Evolutionary conservation across 2,329 filamentous ascomycete genomes (phyloP).

Genomic region (Seiridium cupressi): DNA sequence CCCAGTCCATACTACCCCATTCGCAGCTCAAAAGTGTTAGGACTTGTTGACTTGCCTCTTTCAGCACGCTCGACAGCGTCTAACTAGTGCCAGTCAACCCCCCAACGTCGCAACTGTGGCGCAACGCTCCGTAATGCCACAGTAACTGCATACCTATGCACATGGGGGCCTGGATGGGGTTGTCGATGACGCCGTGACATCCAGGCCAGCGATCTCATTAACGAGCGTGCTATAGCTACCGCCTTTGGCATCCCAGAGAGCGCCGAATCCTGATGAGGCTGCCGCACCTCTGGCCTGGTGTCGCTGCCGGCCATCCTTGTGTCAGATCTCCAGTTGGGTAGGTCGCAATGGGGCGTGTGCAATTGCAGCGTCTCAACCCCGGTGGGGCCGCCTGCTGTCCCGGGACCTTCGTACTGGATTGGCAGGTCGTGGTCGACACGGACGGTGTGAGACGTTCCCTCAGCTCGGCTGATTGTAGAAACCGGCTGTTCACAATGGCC

Average conservation of each 20-base stretch:
- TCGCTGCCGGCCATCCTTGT: conserved; percentile 6
- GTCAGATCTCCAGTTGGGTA: conserved; percentile 9
- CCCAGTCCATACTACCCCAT: not conserved
- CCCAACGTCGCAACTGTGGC: not conserved
- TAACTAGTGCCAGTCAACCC: too few relatives aligned
- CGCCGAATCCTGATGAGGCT: conserved; percentile 6
- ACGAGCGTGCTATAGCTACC: conserved; percentile 7
- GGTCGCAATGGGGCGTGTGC: conserved; percentile 4
- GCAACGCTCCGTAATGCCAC: not conserved
- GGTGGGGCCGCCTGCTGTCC: conserved; percentile 1
- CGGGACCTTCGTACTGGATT: conserved; percentile 5
- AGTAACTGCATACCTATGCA: not conserved
- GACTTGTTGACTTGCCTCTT: conserved; percentile 2
- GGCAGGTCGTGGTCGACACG: not conserved
- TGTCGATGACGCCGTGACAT: not conserved
- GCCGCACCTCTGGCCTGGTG: not conserved
- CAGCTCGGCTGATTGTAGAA: not conserved
- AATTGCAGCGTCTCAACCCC: conserved; percentile 7
- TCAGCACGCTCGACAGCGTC: not conserved
- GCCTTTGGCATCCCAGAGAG: conserved; percentile 7
- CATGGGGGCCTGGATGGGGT: not conserved
- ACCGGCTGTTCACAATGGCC: not conserved
- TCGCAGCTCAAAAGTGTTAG: not conserved
- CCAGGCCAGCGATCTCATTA: conserved; percentile 3
- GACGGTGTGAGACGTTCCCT: not conserved